phyloP scores from a whole-genome alignment of 441 rosid species.

The Cnidoscolus chayamansa region DNA sequence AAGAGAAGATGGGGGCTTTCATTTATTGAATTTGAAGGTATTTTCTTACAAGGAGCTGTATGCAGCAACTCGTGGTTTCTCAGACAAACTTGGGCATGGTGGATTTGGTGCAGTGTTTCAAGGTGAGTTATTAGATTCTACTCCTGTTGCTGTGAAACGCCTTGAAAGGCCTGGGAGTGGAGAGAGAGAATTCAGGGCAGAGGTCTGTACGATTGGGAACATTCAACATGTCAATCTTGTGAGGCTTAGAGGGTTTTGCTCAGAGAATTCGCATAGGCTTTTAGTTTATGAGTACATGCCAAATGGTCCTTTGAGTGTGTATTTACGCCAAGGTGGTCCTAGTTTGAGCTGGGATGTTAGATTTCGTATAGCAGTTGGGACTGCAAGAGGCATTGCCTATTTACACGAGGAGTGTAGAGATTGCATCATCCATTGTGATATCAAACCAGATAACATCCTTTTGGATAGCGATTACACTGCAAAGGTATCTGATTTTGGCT shows the following conservation, averaged over 20 bases:
- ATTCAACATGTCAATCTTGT: constrained; percentile 87
- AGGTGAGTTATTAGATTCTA: constrained; percentile 62
- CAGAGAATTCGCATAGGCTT: constrained; percentile 66
- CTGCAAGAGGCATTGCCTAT: constrained; percentile 78
- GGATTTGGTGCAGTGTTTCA: constrained; percentile 82
- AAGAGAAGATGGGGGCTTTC: constrained; percentile 44
- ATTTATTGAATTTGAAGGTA: constrained; percentile 57
- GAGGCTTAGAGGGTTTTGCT: constrained; percentile 82
- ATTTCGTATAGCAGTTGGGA: constrained; percentile 58
- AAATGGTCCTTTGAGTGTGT: constrained; percentile 68
- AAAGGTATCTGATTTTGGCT: constrained; percentile 78
- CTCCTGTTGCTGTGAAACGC: constrained; percentile 69
- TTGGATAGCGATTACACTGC: constrained; percentile 59
- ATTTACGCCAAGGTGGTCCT: constrained; percentile 47
- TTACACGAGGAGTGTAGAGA: constrained; percentile 88
- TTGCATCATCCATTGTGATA: constrained; percentile 88
- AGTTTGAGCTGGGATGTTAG: constrained; percentile 67
- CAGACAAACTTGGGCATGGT: constrained; percentile 75
- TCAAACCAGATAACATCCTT: constrained; percentile 87
- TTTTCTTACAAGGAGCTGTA: constrained; percentile 72
- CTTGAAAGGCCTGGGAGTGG: constrained; percentile 77
- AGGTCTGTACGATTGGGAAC: constrained; percentile 83
- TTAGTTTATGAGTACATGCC: constrained; percentile 88
- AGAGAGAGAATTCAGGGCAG: constrained; percentile 80
- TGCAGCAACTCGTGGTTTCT: constrained; percentile 54